These are phyloP conservation scores for Sphagnum contortum DNA, from an alignment of 225 moss, liverwort and hornwort species.

Conservation along the genomic window DNA sequence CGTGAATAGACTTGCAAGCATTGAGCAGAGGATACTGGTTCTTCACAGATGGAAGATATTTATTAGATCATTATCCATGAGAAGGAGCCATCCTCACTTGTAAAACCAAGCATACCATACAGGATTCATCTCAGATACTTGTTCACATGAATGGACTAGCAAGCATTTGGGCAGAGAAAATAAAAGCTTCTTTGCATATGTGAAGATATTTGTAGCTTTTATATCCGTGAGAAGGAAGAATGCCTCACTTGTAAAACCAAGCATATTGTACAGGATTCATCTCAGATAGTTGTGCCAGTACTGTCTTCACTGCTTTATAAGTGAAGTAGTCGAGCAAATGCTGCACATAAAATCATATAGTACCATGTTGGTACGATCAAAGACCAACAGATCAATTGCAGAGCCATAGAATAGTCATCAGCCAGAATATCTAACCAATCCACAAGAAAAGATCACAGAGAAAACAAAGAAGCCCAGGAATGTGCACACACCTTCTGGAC, in stretches of 20 bases:
- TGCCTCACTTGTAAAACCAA: conserved; percentile 86
- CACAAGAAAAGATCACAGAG: background rate
- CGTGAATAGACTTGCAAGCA: too few species aligned
- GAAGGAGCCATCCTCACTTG: background rate
- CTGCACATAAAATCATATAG: conserved; percentile 28
- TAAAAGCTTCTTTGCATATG: background rate
- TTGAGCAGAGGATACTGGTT: too few species aligned
- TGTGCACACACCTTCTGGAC: conserved; percentile 54
- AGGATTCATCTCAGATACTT: conserved; percentile 94
- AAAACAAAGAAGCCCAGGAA: too few species aligned
- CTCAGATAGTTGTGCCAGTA: conserved; percentile 86
- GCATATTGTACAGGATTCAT: conserved; percentile 92
- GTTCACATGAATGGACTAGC: conserved; percentile 1
- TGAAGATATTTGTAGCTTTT: too few species aligned
- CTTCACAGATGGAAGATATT: too few species aligned
- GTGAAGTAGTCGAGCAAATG: conserved; percentile 94
- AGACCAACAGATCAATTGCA: background rate
- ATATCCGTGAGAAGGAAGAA: too few species aligned
- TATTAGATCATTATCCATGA: background rate
- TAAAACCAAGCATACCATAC: conserved; percentile 17
- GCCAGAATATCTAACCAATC: background rate
- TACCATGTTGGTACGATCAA: background rate
- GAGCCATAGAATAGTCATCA: background rate
- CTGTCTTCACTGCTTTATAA: conserved; percentile 88
- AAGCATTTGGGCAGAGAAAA: background rate